phyloP scores from a whole-genome alignment of 2,329 filamentous ascomycete species.

The Lomentospora prolificans region DNA sequence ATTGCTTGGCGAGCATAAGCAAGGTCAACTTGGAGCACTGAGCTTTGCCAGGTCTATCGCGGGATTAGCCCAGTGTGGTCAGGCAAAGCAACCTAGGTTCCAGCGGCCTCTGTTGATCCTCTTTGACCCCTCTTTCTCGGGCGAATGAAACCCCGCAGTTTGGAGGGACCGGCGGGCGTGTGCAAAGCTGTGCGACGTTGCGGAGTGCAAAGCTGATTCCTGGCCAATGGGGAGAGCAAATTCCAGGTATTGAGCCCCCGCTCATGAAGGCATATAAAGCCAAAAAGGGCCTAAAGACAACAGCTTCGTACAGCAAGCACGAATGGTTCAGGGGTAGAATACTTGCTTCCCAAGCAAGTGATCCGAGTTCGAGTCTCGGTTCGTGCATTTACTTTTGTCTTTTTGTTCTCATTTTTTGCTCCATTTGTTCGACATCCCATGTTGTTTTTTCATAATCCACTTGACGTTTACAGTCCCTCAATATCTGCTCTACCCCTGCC shows the following conservation, averaged over 20 bases:
- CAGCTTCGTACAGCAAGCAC: background rate
- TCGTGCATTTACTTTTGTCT: background rate
- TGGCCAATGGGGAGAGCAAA: too few relatives aligned
- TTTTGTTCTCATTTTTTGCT: background rate
- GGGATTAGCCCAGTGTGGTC: too few relatives aligned
- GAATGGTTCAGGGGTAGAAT: conserved; percentile 8
- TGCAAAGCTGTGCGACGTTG: background rate
- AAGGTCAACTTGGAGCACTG: too few relatives aligned
- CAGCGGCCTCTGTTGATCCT: background rate
- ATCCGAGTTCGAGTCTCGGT: conserved; percentile 8
- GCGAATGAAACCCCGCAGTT: background rate
- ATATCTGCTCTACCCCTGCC: too few relatives aligned
- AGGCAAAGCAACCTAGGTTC: background rate
- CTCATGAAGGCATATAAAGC: conserved; percentile 1
- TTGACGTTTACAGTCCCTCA: too few relatives aligned
- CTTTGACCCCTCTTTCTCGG: background rate
- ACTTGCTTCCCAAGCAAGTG: conserved; percentile 8
- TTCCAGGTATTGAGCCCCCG: too few relatives aligned
- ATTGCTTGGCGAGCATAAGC: too few relatives aligned
- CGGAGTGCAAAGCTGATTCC: background rate
- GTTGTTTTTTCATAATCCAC: background rate
- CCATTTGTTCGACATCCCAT: too few relatives aligned
- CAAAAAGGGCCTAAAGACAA: background rate
- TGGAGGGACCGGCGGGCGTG: too few relatives aligned
- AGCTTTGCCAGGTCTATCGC: too few relatives aligned